Percentiles rank a stretch among this genome's conserved stretches.
Evolutionary conservation across 2,329 filamentous ascomycete genomes (phyloP).

Genomic region (Aspergillus costaricaensis): DNA sequence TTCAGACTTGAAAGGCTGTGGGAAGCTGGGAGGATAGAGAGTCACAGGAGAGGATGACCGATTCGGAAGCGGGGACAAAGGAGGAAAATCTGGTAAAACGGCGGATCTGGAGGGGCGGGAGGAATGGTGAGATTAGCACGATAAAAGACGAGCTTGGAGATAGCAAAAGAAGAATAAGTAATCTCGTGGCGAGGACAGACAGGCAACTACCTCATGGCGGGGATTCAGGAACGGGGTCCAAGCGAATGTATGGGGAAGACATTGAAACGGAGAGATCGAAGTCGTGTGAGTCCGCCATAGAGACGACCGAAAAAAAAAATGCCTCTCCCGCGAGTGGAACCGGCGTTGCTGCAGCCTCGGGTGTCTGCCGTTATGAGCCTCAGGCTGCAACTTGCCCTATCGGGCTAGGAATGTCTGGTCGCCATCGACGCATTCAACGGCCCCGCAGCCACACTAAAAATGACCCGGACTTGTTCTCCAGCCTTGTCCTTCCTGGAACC

Average conservation of each 20-base stretch:
- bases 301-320: conserved; percentile 33
- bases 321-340: conserved; percentile 39
- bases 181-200: conserved; percentile 21
- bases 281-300: conserved; percentile 38
- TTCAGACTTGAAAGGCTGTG: conserved; percentile 16
- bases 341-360: conserved; percentile 29
- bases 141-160: conserved; percentile 13
- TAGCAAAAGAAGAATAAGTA: conserved; percentile 13
- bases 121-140: conserved; percentile 26
- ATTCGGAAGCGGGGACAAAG: conserved; percentile 27
- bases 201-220: conserved; percentile 39
- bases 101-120: conserved; percentile 33
- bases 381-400: conserved; percentile 29
- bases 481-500: background rate
- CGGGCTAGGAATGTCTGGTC: conserved; percentile 24
- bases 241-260: conserved; percentile 25
- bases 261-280: conserved; percentile 25
- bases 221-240: conserved; percentile 25
- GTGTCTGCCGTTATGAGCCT: conserved; percentile 26
- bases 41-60: conserved; percentile 18
- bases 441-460: conserved; percentile 24
- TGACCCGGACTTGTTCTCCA: background rate
- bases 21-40: conserved; percentile 18
- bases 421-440: conserved; percentile 15
- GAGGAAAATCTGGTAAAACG: conserved; percentile 29